Evolutionary conservation across 495 filamentous ascomycete genomes (phyloP).

Genomic region (Corynascus novoguineensis): DNA sequence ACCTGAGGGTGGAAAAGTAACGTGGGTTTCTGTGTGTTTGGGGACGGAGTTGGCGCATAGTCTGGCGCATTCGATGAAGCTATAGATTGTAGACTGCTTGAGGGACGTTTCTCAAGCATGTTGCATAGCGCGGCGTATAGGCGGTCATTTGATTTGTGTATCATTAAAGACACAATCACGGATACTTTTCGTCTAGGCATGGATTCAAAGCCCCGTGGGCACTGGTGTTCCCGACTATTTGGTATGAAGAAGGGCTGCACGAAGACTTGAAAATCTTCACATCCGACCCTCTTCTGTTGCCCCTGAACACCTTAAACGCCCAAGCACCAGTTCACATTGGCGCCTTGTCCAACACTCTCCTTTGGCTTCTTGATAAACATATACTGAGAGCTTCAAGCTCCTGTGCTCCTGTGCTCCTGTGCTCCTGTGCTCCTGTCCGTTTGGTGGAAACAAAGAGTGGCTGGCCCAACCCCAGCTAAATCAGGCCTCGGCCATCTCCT

Average conservation of each 20-base stretch:
- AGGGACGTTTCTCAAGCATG: constrained; percentile 7
- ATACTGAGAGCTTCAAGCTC: too few relatives aligned
- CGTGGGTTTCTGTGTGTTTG: neutral
- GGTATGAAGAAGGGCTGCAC: neutral
- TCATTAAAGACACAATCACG: neutral
- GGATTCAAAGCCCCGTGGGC: too few relatives aligned
- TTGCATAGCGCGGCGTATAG: constrained; percentile 32
- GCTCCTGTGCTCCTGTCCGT: too few relatives aligned
- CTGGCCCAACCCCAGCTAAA: neutral
- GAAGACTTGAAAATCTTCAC: too few relatives aligned
- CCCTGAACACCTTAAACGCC: neutral
- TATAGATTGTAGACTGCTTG: constrained; percentile 7
- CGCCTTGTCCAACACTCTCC: too few relatives aligned
- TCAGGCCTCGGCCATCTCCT: constrained; percentile 33
- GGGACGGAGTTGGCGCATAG: constrained; percentile 9
- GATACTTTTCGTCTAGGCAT: too few relatives aligned
- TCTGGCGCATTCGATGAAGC: constrained; percentile 1
- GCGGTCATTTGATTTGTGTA: neutral
- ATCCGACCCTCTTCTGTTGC: too few relatives aligned
- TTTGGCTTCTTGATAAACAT: too few relatives aligned
- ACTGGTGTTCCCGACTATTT: too few relatives aligned
- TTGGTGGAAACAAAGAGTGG: neutral
- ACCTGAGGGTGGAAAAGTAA: constrained; percentile 35
- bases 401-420: too few relatives aligned
- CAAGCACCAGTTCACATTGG: neutral